phyloP scores from a whole-genome alignment of 345 rosid genomes.

The Acer campestre region DNA sequence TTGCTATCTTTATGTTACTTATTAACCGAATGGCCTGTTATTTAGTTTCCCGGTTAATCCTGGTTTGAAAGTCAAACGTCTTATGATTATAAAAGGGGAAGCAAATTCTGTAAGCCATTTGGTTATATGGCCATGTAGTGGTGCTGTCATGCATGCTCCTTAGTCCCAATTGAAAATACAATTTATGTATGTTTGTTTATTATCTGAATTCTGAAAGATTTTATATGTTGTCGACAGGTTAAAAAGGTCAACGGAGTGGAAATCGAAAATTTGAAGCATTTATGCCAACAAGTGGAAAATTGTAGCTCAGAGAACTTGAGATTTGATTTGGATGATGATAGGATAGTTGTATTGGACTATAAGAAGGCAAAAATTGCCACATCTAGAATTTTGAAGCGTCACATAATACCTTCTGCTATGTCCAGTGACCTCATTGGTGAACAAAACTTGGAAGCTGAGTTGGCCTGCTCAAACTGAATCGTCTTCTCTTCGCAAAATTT shows the following conservation, averaged over 20 bases:
- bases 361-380: conserved; percentile 61
- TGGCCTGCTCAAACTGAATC: conserved; percentile 13
- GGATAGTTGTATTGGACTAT: conserved; percentile 67
- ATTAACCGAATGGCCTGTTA: too few species aligned
- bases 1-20: neutral
- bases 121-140: neutral
- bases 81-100: neutral
- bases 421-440: conserved; percentile 55
- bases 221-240: conserved; percentile 54
- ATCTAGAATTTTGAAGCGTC: conserved; percentile 66
- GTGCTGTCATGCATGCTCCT: neutral
- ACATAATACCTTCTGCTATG: conserved; percentile 67
- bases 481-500: neutral
- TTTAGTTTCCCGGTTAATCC: neutral
- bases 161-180: neutral
- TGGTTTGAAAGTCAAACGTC: neutral
- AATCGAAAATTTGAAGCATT: conserved; percentile 72
- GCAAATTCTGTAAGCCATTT: too few species aligned
- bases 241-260: conserved; percentile 72
- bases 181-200: neutral
- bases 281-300: conserved; percentile 64
- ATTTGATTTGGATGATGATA: conserved; percentile 81
- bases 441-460: conserved; percentile 19
- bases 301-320: conserved; percentile 57
- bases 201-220: conserved; percentile 4